phyloP scores from a whole-genome alignment of 1,139 yeast genomes.

The Protomyces gravidus region DNA sequence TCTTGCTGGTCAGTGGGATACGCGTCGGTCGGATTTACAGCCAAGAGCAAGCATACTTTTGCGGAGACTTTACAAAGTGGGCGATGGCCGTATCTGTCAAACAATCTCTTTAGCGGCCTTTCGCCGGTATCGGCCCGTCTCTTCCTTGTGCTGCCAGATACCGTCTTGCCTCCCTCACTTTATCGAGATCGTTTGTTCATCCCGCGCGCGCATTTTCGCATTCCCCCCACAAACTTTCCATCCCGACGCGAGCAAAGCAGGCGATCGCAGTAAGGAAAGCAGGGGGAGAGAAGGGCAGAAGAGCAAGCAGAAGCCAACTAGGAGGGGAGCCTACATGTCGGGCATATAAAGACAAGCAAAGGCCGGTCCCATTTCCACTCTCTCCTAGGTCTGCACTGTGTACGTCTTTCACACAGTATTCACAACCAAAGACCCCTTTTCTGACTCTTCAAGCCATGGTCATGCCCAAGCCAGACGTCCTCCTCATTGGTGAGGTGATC shows the following conservation, averaged over 20 bases:
- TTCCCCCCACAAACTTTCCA: too few species aligned
- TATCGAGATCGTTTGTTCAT: too few species aligned
- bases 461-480: conserved; percentile 33
- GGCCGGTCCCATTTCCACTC: not conserved
- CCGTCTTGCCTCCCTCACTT: too few species aligned
- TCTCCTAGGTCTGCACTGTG: not conserved
- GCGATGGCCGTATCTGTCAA: too few species aligned
- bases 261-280: not conserved
- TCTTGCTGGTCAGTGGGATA: too few species aligned
- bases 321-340: not conserved
- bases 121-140: too few species aligned
- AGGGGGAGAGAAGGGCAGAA: not conserved
- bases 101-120: too few species aligned
- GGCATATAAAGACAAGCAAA: not conserved
- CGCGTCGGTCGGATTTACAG: not conserved
- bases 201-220: too few species aligned
- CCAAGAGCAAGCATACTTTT: not conserved
- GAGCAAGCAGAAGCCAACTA: not conserved
- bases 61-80: not conserved
- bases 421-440: too few species aligned
- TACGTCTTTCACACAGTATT: not conserved
- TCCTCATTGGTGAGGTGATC: conserved; percentile 34
- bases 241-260: too few species aligned
- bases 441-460: not conserved
- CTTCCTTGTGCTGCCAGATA: too few species aligned